Conservation (phyloP, 1,284 basidiomycete genomes). For the Ustilago nuda region DNA sequence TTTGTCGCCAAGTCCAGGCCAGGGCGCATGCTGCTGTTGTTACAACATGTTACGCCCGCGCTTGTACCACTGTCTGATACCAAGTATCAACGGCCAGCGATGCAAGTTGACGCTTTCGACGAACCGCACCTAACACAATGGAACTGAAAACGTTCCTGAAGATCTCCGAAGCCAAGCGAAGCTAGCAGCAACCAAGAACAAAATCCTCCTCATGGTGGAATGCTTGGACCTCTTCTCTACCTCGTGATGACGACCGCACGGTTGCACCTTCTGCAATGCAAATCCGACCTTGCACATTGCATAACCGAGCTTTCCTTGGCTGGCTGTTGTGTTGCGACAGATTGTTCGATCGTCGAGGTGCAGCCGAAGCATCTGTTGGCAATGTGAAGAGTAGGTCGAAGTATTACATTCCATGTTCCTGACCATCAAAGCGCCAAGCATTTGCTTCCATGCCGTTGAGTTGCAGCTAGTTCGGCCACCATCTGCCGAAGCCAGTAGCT, state of each 20-base stretch:
- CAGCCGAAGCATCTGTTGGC: neutral
- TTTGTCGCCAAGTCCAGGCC: neutral
- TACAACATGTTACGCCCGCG: neutral
- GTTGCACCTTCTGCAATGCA: slow-evolving; percentile 13
- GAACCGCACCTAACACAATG: neutral
- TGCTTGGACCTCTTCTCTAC: neutral
- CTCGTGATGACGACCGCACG: neutral
- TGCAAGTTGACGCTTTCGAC: neutral
- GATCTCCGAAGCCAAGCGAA: neutral
- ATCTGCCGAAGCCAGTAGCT: neutral
- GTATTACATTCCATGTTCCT: slow-evolving; percentile 3
- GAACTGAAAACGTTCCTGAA: neutral
- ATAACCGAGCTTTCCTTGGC: slow-evolving; percentile 10
- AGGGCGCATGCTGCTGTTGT: too few relatives aligned
- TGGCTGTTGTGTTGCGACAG: neutral
- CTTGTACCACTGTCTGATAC: neutral
- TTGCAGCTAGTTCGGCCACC: neutral
- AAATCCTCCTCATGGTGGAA: neutral
- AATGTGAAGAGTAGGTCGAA: neutral
- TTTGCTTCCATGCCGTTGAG: neutral
- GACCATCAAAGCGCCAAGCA: neutral
- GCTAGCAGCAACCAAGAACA: neutral
- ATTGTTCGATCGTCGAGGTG: neutral
- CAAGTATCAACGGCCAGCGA: neutral
- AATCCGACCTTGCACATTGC: slow-evolving; percentile 11